A percentile compares a stretch with the other conserved stretches of the same genome.
Conservation (phyloP, 1,139 yeast genomes). For the Pichia inconspicua region DNA sequence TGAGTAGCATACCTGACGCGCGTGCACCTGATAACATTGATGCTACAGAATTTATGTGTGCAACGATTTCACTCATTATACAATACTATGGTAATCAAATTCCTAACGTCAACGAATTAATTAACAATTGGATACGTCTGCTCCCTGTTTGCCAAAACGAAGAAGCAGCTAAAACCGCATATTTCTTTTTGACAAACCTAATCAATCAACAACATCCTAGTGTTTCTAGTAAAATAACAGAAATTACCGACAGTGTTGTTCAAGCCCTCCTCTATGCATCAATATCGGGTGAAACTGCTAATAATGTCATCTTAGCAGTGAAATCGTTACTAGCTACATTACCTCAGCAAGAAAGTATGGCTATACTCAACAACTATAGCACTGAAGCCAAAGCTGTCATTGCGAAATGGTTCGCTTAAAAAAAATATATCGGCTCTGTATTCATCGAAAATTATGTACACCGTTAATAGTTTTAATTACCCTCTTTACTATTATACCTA, state of each 20-base stretch:
- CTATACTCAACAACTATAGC: conserved; percentile 55
- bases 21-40: conserved; percentile 73
- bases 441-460: background rate
- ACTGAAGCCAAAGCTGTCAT: conserved; percentile 54
- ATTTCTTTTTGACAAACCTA: conserved; percentile 66
- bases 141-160: conserved; percentile 80
- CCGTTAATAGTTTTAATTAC: background rate
- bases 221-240: conserved; percentile 42
- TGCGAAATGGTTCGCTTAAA: conserved; percentile 49
- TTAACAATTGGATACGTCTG: conserved; percentile 71
- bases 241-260: conserved; percentile 63
- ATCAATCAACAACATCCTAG: conserved; percentile 64
- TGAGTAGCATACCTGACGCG: conserved; percentile 77
- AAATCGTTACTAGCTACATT: conserved; percentile 41
- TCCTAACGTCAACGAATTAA: conserved; percentile 54
- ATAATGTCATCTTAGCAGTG: conserved; percentile 52
- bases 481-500: background rate
- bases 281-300: conserved; percentile 64
- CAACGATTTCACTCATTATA: conserved; percentile 77
- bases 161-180: conserved; percentile 86
- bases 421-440: background rate
- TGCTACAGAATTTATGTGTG: conserved; percentile 81
- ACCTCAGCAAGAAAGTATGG: conserved; percentile 60
- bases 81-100: conserved; percentile 46
- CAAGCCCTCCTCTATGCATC: conserved; percentile 69